These are phyloP conservation scores for Tanozyma kutaoensis DNA, from an alignment of 805 yeast species.

Conservation along the genomic window DNA sequence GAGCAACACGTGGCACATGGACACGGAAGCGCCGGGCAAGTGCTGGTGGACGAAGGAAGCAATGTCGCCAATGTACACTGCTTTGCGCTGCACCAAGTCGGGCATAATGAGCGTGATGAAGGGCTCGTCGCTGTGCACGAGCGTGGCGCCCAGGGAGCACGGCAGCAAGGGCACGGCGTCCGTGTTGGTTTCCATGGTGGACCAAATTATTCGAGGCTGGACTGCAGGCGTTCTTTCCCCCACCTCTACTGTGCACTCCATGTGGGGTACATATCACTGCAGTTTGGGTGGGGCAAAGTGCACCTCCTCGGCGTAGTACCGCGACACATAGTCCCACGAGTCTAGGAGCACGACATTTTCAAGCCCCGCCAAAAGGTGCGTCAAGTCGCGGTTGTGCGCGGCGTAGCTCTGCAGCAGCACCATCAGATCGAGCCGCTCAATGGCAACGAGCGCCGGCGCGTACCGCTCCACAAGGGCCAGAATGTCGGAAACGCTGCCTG, in stretches of 20 bases:
- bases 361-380: conserved; percentile 1
- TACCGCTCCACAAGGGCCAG: not conserved
- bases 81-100: conserved; percentile 3
- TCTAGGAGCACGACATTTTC: conserved; percentile 4
- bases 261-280: conserved; percentile 1
- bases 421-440: conserved; percentile 6
- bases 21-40: not conserved
- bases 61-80: conserved; percentile 2
- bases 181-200: not conserved
- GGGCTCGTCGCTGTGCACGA: not conserved
- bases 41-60: conserved; percentile 2
- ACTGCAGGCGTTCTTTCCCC: not conserved
- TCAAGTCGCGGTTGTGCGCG: conserved; percentile 4
- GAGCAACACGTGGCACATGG: conserved; percentile 4
- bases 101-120: conserved; percentile 5
- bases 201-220: not conserved
- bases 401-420: conserved; percentile 5
- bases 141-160: not conserved
- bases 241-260: not conserved
- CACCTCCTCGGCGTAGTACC: conserved; percentile 1
- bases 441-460: conserved; percentile 3
- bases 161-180: conserved; percentile 7
- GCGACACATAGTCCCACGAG: conserved; percentile 5
- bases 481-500: conserved; percentile 1
- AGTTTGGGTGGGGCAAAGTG: not conserved